A percentile compares a stretch with the other conserved stretches of the same genome.
phyloP scores from a whole-genome alignment of 306 rosid genomes.

The Hippophae rhamnoides region DNA sequence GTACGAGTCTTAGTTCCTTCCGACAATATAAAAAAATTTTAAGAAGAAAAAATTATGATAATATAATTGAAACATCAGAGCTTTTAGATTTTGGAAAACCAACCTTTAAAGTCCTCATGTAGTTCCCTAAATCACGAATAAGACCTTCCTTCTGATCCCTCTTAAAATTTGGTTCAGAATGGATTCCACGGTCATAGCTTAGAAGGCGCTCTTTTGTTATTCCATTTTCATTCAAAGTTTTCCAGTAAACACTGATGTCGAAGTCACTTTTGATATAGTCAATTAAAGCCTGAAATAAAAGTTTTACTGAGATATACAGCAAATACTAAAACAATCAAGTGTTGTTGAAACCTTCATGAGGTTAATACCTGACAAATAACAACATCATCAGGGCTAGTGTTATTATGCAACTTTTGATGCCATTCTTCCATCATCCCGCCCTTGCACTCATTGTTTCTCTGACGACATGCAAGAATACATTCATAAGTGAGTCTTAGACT shows the following conservation, averaged over 20 bases:
- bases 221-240: constrained; percentile 82
- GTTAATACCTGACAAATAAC: constrained; percentile 85
- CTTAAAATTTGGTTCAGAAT: constrained; percentile 70
- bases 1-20: too few relatives aligned
- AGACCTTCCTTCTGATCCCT: constrained; percentile 79
- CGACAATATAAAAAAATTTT: too few relatives aligned
- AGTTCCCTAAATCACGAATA: constrained; percentile 71
- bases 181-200: constrained; percentile 93
- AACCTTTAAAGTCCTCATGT: constrained; percentile 96
- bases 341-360: constrained; percentile 14
- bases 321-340: constrained; percentile 3
- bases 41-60: too few relatives aligned
- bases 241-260: constrained; percentile 76
- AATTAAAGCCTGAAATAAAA: constrained; percentile 63
- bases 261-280: constrained; percentile 72
- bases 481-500: too few relatives aligned
- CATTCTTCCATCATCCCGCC: constrained; percentile 99
- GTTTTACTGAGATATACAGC: constrained; percentile 6
- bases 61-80: background rate
- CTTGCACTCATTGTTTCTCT: constrained; percentile 52
- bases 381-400: constrained; percentile 98
- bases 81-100: constrained; percentile 19
- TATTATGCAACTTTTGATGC: constrained; percentile 98
- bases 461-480: too few relatives aligned
- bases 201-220: constrained; percentile 94